A percentile compares a stretch with the other conserved stretches of the same genome.
Evolutionary conservation across 2,329 filamentous ascomycete species (phyloP).

Genomic region (Plenodomus tracheiphilus): DNA sequence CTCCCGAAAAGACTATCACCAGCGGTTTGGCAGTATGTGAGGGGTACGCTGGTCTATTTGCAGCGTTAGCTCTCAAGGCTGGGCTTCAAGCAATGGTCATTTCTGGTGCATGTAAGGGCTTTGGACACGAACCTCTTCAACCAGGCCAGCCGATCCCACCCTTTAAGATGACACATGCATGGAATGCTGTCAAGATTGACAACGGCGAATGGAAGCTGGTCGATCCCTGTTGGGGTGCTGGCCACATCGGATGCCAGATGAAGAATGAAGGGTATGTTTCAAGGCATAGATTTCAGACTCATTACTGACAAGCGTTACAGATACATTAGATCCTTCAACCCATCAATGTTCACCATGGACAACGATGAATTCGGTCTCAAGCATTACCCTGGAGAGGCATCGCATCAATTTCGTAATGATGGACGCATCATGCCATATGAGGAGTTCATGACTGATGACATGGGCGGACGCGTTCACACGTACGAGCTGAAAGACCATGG

Average conservation of each 20-base stretch:
- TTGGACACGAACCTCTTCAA: constrained; percentile 66
- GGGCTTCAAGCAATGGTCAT: constrained; percentile 79
- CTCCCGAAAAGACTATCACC: constrained; percentile 72
- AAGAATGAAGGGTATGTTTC: constrained; percentile 54
- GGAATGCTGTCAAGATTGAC: constrained; percentile 91
- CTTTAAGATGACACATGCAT: constrained; percentile 72
- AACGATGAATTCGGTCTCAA: constrained; percentile 81
- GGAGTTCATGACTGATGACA: constrained; percentile 71
- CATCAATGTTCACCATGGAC: constrained; percentile 57
- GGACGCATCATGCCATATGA: constrained; percentile 73
- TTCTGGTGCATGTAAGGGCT: constrained; percentile 83
- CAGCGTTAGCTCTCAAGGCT: constrained; percentile 74
- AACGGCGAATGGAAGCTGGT: constrained; percentile 87
- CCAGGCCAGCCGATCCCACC: constrained; percentile 69
- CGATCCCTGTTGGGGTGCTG: constrained; percentile 92
- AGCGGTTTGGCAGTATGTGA: constrained; percentile 85
- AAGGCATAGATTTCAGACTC: constrained; percentile 6
- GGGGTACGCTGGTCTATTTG: constrained; percentile 84
- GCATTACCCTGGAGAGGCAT: constrained; percentile 74
- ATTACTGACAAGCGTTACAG: constrained; percentile 7
- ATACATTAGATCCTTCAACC: constrained; percentile 71
- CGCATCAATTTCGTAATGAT: constrained; percentile 75
- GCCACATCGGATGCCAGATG: constrained; percentile 56
- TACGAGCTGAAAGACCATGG: constrained; percentile 48
- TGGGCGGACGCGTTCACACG: constrained; percentile 50